Evolutionary conservation across 495 filamentous ascomycete species (phyloP).

Genomic region (Beverwykella pulmonaria): DNA sequence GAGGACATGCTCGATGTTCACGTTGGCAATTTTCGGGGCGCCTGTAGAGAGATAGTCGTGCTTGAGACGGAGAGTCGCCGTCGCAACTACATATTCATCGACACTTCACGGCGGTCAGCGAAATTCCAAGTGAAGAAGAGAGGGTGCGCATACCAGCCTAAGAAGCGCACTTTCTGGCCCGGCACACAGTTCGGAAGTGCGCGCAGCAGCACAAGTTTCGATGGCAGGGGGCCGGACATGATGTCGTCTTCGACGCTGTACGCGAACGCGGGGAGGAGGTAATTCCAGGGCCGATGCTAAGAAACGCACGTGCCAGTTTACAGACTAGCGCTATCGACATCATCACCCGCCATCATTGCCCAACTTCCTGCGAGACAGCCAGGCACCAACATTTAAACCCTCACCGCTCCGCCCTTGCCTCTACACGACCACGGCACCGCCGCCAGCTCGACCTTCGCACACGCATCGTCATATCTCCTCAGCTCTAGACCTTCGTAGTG

Average conservation of each 20-base stretch:
- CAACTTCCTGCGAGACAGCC: background rate
- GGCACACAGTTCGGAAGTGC: conserved; percentile 57
- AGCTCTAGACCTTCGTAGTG: background rate
- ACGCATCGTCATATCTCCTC: background rate
- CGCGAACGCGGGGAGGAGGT: conserved; percentile 7
- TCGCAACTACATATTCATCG: conserved; percentile 62
- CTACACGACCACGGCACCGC: background rate
- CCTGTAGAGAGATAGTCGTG: conserved; percentile 62
- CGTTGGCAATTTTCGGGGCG: conserved; percentile 52
- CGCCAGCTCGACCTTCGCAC: background rate
- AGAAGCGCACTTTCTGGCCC: conserved; percentile 81
- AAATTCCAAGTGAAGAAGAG: conserved; percentile 45
- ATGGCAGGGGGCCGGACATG: conserved; percentile 59
- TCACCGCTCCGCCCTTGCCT: background rate
- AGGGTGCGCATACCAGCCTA: conserved; percentile 73
- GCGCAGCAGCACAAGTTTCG: conserved; percentile 68
- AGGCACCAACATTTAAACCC: conserved; percentile 1
- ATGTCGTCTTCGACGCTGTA: conserved; percentile 34
- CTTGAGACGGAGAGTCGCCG: conserved; percentile 64
- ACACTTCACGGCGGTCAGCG: conserved; percentile 57
- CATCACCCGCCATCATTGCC: conserved; percentile 4
- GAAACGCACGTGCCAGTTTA: conserved; percentile 20
- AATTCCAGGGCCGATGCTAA: conserved; percentile 19
- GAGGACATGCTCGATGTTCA: conserved; percentile 73
- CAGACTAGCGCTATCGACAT: conserved; percentile 15